Evolutionary conservation across 148 eudicot species (phyloP), one percentile per base, ranked within the genome.

Genomic region (Heliosperma pusillum): DNA sequence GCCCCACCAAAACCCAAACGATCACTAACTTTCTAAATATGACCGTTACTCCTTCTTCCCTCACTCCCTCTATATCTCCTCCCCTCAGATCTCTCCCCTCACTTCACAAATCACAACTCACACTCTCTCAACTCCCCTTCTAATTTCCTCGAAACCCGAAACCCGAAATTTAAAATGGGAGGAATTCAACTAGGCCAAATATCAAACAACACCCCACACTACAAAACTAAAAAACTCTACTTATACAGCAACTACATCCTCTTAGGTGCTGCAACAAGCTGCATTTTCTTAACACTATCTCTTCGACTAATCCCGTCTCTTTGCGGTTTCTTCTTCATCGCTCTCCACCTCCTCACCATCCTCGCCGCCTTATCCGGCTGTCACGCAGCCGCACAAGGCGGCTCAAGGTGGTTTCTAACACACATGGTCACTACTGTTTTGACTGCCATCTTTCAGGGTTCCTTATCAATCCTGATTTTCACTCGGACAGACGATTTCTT

Each of bases 381-480:
- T 72, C 80, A 85, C 3, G 85, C 88, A 7, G 85, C 83, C 42
- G 70, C 78, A 72, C 55, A 80, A 0, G 84, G 84, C 0, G 75
- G 80, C 24, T 70, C 66, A 70, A 63, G 74, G 5, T 88, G 92
- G 89, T 86, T 82, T 62, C 88, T 81, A 1, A 79, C 86, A 15
- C 92, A 88, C 79, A 88, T 88, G 92, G 84, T 80, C 1, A 79
- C 87, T 10, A 86, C 92, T 0, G 89, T 88, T 10, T 74, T 88
- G 5, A 86, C 89, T 0, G 92, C 92, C 0, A 88, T 88, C 29
- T 88, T 88, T 47, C 92, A 88, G 27, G 92, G 92, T 3, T 88
- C 91, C 0, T 78, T 88, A 2, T 83, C 92, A 0, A 83, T 88
- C 1, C 77, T 88, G 12, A 86, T 88, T 53, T 85, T 88, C 73